phyloP scores from a whole-genome alignment of 1,139 yeast species.

The Zygoascus hellenicus region DNA sequence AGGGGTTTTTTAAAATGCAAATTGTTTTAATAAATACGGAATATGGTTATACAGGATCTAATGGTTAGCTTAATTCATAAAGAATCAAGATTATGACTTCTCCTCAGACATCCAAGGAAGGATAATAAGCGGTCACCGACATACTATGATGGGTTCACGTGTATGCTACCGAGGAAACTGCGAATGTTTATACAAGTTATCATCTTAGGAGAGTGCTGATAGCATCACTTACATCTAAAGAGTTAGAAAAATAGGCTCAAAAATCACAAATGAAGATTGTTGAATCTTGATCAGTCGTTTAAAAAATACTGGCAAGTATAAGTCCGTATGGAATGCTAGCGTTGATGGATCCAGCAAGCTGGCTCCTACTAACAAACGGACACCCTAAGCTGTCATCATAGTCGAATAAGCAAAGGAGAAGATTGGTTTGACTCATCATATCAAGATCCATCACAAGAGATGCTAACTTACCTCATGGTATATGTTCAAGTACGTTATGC shows the following conservation, averaged over 20 bases:
- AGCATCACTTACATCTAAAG: conserved; percentile 5
- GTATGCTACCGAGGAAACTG: conserved; percentile 92
- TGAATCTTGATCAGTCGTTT: conserved; percentile 10
- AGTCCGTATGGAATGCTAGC: conserved; percentile 37
- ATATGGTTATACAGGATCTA: background rate
- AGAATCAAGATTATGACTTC: background rate
- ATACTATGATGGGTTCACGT: conserved; percentile 72
- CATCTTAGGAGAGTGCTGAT: conserved; percentile 46
- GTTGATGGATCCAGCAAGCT: conserved; percentile 21
- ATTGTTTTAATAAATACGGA: background rate
- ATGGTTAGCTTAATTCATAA: background rate
- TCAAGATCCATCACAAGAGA: conserved; percentile 6
- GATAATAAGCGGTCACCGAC: conserved; percentile 67
- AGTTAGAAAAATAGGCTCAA: conserved; percentile 6
- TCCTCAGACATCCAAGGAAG: conserved; percentile 71
- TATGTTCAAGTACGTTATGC: background rate
- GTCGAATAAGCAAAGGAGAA: conserved; percentile 83
- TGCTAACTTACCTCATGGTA: conserved; percentile 4
- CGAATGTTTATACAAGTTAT: conserved; percentile 75
- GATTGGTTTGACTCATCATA: conserved; percentile 36
- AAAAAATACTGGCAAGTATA: conserved; percentile 81
- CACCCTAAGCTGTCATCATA: conserved; percentile 78
- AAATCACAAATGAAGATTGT: conserved; percentile 8
- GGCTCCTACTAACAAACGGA: conserved; percentile 25
- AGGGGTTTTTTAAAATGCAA: background rate